phyloP scores from a whole-genome alignment of 208 protist genomes.

The Crithidia bombi region DNA sequence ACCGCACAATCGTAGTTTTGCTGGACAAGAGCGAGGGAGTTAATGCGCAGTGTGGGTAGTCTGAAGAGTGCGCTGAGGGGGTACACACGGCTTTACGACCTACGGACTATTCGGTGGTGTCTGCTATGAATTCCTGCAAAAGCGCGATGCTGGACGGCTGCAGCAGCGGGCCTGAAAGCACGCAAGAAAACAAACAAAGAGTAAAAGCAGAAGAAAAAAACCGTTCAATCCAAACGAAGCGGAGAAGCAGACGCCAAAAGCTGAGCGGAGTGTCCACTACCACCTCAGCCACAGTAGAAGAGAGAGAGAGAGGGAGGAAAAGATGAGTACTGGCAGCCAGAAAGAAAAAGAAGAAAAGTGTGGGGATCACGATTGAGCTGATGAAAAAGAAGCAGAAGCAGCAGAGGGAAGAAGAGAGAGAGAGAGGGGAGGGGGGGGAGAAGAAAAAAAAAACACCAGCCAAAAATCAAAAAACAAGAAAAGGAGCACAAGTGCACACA shows the following conservation, averaged over 20 bases:
- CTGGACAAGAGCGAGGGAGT: too few species aligned
- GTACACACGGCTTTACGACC: too few species aligned
- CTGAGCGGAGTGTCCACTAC: neutral
- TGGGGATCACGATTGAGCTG: neutral
- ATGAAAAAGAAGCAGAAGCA: constrained; percentile 9
- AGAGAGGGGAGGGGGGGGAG: neutral
- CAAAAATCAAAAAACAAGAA: neutral
- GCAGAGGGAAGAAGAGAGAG: constrained; percentile 4
- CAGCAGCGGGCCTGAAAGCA: neutral
- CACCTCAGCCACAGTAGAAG: neutral
- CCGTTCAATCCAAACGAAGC: too few species aligned
- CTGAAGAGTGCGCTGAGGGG: too few species aligned
- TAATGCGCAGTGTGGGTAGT: too few species aligned
- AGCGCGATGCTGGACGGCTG: neutral
- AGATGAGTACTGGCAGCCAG: too few species aligned
- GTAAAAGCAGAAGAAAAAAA: neutral
- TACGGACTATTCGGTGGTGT: neutral
- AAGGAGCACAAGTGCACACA: neutral
- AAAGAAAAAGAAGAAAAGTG: constrained; percentile 13
- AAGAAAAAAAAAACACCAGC: neutral
- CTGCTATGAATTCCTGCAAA: neutral
- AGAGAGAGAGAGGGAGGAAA: neutral
- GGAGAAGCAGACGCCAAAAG: constrained; percentile 1
- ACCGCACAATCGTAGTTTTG: too few species aligned
- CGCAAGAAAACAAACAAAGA: neutral